These are phyloP conservation scores for Lasiosphaeria ovina DNA, from an alignment of 495 filamentous ascomycete species.

Conservation along the genomic window DNA sequence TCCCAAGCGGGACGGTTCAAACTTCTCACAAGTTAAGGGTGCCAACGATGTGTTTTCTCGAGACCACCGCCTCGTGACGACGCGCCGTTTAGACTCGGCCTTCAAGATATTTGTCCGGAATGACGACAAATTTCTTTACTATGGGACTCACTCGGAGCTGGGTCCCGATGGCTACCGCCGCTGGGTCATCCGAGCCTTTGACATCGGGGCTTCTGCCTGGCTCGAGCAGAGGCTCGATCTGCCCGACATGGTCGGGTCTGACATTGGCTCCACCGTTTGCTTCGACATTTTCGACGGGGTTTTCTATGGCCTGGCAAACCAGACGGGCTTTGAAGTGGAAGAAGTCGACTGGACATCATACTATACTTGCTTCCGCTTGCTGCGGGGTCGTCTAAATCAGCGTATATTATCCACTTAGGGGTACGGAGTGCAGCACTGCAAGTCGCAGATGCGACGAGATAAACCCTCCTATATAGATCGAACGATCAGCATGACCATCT, in stretches of 20 bases:
- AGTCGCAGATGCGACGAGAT: too few relatives aligned
- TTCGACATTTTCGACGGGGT: conserved; percentile 69
- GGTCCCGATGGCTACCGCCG: conserved; percentile 51
- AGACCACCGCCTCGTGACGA: conserved; percentile 38
- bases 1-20: too few relatives aligned
- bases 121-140: conserved; percentile 62
- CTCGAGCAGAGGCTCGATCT: conserved; percentile 45
- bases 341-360: conserved; percentile 68
- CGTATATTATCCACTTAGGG: too few relatives aligned
- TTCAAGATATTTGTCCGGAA: conserved; percentile 68
- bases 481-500: too few relatives aligned
- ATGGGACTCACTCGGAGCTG: conserved; percentile 57
- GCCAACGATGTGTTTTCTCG: too few relatives aligned
- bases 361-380: conserved; percentile 68
- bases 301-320: conserved; percentile 72
- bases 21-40: too few relatives aligned
- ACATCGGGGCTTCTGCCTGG: conserved; percentile 39
- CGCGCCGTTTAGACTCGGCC: conserved; percentile 43
- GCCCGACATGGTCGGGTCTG: conserved; percentile 55
- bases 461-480: too few relatives aligned
- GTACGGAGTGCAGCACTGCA: too few relatives aligned
- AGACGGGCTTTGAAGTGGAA: conserved; percentile 60
- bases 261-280: conserved; percentile 65
- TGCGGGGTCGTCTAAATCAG: too few relatives aligned
- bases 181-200: conserved; percentile 61